Evolutionary conservation across 2,329 filamentous ascomycete species (phyloP), one percentile per base, ranked within the genome.

Genomic region (Coniosporium tulheliwenetii): DNA sequence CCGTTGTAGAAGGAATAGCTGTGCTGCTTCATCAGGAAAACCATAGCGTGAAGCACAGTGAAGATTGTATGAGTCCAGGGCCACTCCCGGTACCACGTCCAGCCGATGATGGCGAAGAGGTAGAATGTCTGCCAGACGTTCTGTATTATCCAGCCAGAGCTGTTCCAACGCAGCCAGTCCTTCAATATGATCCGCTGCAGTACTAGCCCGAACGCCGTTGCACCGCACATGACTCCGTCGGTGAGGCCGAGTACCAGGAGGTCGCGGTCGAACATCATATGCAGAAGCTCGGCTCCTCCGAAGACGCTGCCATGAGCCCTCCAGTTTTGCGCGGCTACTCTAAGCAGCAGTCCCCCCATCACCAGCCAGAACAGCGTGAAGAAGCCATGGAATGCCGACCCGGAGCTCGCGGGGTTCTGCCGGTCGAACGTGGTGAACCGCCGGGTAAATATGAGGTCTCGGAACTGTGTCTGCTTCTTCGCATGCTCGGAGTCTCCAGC

Each of bases 21-120:
- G 54, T 86, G 83, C 58, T 85, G 81, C 63, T 89, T 89, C 83
- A 87, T 87, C 16, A 87, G 55, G 69, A 86, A 80, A 2, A 81
- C 74, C 41, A 87, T 62, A 10, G 76, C 76, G 52, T 87, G 81
- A 13, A 87, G 63, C 8, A 83, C 76, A 39, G 84, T 81, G 56
- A 82, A 85, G 13, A 85, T 78, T 1, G 80, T 84, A 51, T 85
- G 82, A 10, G 82, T 84, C 83, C 83, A 87, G 1, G 81, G 79
- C 83, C 82, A 89, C 39, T 85, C 74, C 4, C 81, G 70, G 52
- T 77, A 70, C 39, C 81, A 69, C 0, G 81, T 79, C 63, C 81
- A 74, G 39, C 70, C 72, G 5, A 86, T 63, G 3, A 80, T 70
- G 8, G 65, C 65, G 3, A 63, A 67, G 9, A 85, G 69, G 49